Evolutionary conservation across 345 rosid genomes (phyloP).

Genomic region (Nasturtium officinale): DNA sequence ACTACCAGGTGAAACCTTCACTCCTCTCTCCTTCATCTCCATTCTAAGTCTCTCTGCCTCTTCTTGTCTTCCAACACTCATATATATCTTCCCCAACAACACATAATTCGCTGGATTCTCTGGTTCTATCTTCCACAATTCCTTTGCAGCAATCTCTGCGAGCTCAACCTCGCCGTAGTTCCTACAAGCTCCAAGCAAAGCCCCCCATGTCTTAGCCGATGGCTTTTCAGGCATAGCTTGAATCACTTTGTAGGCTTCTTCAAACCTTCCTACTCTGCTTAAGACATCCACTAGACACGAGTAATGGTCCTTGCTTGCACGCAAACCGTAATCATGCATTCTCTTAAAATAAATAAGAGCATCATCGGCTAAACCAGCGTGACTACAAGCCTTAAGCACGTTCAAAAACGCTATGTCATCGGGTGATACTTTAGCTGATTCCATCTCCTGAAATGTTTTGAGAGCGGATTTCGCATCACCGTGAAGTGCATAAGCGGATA

Average conservation of each 20-base stretch:
- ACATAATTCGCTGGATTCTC: slow-evolving; percentile 61
- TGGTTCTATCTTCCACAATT: slow-evolving; percentile 60
- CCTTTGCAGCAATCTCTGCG: slow-evolving; percentile 61
- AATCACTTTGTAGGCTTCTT: slow-evolving; percentile 57
- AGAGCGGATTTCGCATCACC: slow-evolving; percentile 60
- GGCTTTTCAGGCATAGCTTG: slow-evolving; percentile 54
- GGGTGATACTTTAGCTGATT: slow-evolving; percentile 51
- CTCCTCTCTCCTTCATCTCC: slow-evolving; percentile 59
- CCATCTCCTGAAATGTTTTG: slow-evolving; percentile 58
- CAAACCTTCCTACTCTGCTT: slow-evolving; percentile 61
- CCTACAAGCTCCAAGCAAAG: slow-evolving; percentile 63
- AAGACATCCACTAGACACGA: slow-evolving; percentile 65
- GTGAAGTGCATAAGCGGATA: slow-evolving; percentile 65
- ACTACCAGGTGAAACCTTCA: slow-evolving; percentile 56
- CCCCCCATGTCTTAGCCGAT: slow-evolving; percentile 69
- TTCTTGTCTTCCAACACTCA: slow-evolving; percentile 58
- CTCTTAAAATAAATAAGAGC: slow-evolving; percentile 48
- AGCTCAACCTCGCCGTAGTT: slow-evolving; percentile 63
- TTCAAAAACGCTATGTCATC: slow-evolving; percentile 63
- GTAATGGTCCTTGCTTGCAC: slow-evolving; percentile 59
- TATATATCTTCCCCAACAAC: slow-evolving; percentile 54
- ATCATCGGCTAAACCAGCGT: slow-evolving; percentile 65
- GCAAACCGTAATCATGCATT: slow-evolving; percentile 50
- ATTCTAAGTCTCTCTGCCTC: slow-evolving; percentile 59
- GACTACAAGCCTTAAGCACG: slow-evolving; percentile 69